Evolutionary conservation across 129 eudicot genomes (phyloP).

Genomic region (Arctium lappa): DNA sequence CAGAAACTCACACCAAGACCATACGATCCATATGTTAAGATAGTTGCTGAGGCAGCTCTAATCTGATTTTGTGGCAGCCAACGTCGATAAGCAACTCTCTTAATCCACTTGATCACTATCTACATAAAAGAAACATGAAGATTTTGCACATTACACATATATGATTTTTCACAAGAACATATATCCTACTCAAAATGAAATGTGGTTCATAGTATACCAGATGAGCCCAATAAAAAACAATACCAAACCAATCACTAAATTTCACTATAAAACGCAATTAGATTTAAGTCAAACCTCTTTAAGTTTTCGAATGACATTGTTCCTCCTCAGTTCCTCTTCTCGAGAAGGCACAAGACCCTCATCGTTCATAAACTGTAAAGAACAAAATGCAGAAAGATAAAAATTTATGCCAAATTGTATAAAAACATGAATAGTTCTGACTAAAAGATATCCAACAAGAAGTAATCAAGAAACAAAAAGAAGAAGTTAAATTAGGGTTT

Average conservation of each 20-base stretch:
- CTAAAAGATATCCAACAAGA: not conserved
- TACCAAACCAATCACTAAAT: not conserved
- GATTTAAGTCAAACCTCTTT: conserved; percentile 7
- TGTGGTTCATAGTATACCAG: not conserved
- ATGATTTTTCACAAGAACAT: not conserved
- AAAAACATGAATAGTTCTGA: not conserved
- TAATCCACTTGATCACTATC: conserved; percentile 57
- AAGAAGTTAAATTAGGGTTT: conserved; percentile 4
- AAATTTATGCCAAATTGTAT: not conserved
- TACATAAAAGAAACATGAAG: conserved; percentile 10
- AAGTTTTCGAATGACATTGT: conserved; percentile 40
- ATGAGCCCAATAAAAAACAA: not conserved
- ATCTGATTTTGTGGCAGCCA: conserved; percentile 28
- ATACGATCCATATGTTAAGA: conserved; percentile 67
- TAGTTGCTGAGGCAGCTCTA: conserved; percentile 50
- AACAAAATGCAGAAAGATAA: too few relatives aligned
- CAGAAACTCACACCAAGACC: conserved; percentile 72
- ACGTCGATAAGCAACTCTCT: conserved; percentile 45
- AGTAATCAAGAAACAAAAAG: conserved; percentile 4
- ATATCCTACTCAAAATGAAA: not conserved
- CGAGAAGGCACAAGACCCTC: conserved; percentile 59
- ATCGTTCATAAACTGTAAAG: conserved; percentile 45
- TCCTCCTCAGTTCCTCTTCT: conserved; percentile 58
- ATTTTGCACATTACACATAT: not conserved
- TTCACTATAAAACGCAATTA: not conserved